Evolutionary conservation across 2,329 filamentous ascomycete species (phyloP).

Genomic region (Ophiostoma perfectum): DNA sequence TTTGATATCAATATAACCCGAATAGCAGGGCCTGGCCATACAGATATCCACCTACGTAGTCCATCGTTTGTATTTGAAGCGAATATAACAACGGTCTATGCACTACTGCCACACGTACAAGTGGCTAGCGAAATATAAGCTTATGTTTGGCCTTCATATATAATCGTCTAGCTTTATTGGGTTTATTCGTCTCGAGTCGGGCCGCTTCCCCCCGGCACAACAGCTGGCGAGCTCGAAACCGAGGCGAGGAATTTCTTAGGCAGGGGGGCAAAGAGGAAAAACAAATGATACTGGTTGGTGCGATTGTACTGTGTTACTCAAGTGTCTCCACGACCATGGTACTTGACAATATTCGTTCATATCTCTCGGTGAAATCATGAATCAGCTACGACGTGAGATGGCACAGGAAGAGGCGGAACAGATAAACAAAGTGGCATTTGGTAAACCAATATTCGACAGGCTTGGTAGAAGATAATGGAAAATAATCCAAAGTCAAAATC

Average conservation of each 20-base stretch:
- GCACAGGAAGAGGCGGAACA: too few species aligned
- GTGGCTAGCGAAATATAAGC: too few species aligned
- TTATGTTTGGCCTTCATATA: too few species aligned
- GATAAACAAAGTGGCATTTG: too few species aligned
- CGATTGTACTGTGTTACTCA: too few species aligned
- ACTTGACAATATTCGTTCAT: too few species aligned
- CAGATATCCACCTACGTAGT: not conserved
- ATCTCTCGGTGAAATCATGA: too few species aligned
- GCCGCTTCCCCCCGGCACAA: slow-evolving; percentile 15
- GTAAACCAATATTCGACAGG: too few species aligned
- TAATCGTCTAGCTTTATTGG: not conserved
- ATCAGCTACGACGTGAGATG: too few species aligned
- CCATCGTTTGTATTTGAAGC: not conserved
- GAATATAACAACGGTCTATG: slow-evolving; percentile 2
- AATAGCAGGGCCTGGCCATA: not conserved
- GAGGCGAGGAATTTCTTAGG: not conserved
- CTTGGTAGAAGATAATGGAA: too few species aligned
- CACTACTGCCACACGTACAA: not conserved
- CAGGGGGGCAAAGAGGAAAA: slow-evolving; percentile 2
- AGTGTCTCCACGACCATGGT: too few species aligned
- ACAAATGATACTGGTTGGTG: not conserved
- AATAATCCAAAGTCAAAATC: too few species aligned
- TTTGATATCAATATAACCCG: not conserved
- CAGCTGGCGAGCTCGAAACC: not conserved
- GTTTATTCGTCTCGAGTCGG: slow-evolving; percentile 20